Evolutionary conservation across 805 yeast species (phyloP).

Genomic region (Nakazawaea peltata): DNA sequence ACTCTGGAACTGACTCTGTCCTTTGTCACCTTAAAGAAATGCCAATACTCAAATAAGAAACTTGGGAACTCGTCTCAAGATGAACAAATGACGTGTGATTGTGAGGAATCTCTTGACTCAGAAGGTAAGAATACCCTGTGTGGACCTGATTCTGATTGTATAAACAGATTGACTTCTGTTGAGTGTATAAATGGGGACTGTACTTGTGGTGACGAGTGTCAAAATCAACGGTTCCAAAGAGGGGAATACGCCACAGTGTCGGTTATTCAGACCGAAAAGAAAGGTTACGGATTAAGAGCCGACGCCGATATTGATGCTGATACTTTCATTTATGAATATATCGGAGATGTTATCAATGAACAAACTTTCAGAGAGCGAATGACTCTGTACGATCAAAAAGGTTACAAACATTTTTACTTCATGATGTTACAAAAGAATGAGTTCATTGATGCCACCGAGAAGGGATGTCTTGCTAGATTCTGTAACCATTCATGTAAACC

Average conservation of each 20-base stretch:
- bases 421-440: constrained; percentile 94
- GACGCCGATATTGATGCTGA: constrained; percentile 46
- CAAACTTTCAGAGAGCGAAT: constrained; percentile 64
- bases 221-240: constrained; percentile 82
- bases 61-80: constrained; percentile 65
- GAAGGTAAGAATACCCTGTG: constrained; percentile 51
- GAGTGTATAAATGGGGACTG: constrained; percentile 75
- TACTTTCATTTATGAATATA: constrained; percentile 82
- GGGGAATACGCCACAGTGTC: constrained; percentile 67
- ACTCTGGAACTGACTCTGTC: constrained; percentile 61
- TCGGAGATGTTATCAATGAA: constrained; percentile 90
- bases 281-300: constrained; percentile 89
- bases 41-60: constrained; percentile 52
- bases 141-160: constrained; percentile 81
- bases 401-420: constrained; percentile 79
- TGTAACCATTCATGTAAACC: constrained; percentile 95
- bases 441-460: constrained; percentile 88
- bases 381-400: constrained; percentile 61
- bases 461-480: constrained; percentile 85
- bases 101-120: constrained; percentile 36
- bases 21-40: constrained; percentile 48
- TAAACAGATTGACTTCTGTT: constrained; percentile 83
- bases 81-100: constrained; percentile 89
- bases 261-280: constrained; percentile 73
- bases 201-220: constrained; percentile 73